Conservation (phyloP, 192 early-diverging fungal species). For the Umbelopsis sp. region DNA sequence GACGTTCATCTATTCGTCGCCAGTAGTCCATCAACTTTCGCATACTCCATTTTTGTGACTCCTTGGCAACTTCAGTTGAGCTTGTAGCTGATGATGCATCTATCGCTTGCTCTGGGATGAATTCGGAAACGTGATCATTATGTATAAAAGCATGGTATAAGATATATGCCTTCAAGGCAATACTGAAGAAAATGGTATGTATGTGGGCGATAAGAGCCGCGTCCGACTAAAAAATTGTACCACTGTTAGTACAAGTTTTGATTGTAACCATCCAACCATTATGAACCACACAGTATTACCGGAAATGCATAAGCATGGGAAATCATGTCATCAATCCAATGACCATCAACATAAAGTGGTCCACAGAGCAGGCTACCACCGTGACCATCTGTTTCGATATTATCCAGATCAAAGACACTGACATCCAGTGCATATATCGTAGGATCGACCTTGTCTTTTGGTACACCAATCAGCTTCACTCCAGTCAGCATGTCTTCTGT, state of each 20-base stretch:
- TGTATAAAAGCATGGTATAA: constrained; percentile 31
- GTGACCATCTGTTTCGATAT: constrained; percentile 9
- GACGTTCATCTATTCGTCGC: constrained; percentile 23
- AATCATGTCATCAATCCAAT: constrained; percentile 36
- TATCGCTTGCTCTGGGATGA: constrained; percentile 9
- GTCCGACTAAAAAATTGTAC: constrained; percentile 23
- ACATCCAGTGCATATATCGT: constrained; percentile 28
- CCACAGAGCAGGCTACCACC: constrained; percentile 26
- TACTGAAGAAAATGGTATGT: constrained; percentile 36
- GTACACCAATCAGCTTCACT: constrained; percentile 31
- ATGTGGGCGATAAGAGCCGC: constrained; percentile 33
- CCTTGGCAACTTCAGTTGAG: background rate
- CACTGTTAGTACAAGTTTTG: background rate
- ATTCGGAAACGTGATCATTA: constrained; percentile 16
- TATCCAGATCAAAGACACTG: constrained; percentile 34
- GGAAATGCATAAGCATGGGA: constrained; percentile 18
- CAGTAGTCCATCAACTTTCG: constrained; percentile 35
- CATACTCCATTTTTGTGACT: constrained; percentile 35
- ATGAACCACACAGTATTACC: constrained; percentile 14
- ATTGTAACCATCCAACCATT: background rate
- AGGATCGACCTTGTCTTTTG: constrained; percentile 28
- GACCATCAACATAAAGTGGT: constrained; percentile 34
- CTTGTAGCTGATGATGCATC: background rate
- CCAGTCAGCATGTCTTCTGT: constrained; percentile 22
- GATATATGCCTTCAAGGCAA: constrained; percentile 34